Base-by-base conservation (phyloP, 2,329 filamentous ascomycete genomes). In the Paecilomyces niveus region DNA sequence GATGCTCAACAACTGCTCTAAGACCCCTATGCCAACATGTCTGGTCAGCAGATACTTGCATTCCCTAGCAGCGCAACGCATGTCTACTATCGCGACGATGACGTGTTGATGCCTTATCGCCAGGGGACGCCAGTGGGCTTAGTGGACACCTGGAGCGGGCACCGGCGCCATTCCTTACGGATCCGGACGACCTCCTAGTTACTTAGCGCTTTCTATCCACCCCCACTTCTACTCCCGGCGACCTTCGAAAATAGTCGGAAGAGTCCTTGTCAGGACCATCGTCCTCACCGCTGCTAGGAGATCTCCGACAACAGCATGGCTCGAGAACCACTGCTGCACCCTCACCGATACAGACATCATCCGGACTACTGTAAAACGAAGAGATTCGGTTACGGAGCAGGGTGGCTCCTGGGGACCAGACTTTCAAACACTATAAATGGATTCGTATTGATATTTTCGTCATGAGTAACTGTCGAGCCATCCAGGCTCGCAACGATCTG, bases 111-210 rank as follows among this genome's bases (percentile, higher is more conserved):
- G 10, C 29, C 54, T 56, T 56, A 56, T 56, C 54, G 24, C 31
- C 24, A 54, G 54, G n/a, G 24, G 53, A 54, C 22, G 18, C 29
- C 54, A 11, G 54, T 45, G 32, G 54, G 54, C 35, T 55, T 55
- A 55, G 35, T 33, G 32, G 53, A 22, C 24, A 35, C 53, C 18
- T 8, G 18, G 32, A 29, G 32, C 21, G 32, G 54, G 31, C 32
- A 13, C 54, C 63, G 29, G 72, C 24, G 24, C 50, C n/a, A 45
- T 45, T 45, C n/a, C 24, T 24, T 52, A 29, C 50, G 35, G 35
- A 45, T 45, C 35, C 35, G 35, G n/a, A 39, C 11, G 15, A 45
- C 39, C n/a, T 45, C 39, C 39, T n/a, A 18, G 15, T 45, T 45
- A 45, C 15, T 18, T 39, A 39, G 33, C 26, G 26, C 26, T 29